Evolutionary conservation across 1,284 basidiomycete genomes (phyloP).

Genomic region (Ceratobasidium sp.): DNA sequence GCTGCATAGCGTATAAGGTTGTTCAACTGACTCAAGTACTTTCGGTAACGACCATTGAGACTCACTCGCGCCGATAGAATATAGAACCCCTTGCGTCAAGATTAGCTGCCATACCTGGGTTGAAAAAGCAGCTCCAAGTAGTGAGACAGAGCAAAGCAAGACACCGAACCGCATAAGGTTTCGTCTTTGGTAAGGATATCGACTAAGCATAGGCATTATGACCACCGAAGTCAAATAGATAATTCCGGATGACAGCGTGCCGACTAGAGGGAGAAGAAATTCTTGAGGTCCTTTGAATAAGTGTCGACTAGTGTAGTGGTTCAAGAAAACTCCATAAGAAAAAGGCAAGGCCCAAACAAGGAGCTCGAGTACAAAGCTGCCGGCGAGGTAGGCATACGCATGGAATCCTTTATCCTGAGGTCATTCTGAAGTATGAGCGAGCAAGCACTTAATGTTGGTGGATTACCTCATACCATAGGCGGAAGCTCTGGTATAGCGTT

Average conservation of each 20-base stretch:
- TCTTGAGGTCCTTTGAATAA: slow-evolving; percentile 44
- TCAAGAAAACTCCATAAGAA: slow-evolving; percentile 51
- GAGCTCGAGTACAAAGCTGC: slow-evolving; percentile 50
- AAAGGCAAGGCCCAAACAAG: slow-evolving; percentile 50
- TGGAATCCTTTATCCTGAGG: slow-evolving; percentile 49
- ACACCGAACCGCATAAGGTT: slow-evolving; percentile 48
- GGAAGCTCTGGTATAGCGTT: slow-evolving; percentile 26
- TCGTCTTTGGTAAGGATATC: slow-evolving; percentile 48
- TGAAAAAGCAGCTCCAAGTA: slow-evolving; percentile 50
- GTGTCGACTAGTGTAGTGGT: slow-evolving; percentile 49
- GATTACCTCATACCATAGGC: slow-evolving; percentile 1
- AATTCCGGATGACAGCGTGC: slow-evolving; percentile 50
- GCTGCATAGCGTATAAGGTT: slow-evolving; percentile 14
- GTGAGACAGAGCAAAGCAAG: slow-evolving; percentile 44
- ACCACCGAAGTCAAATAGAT: slow-evolving; percentile 50
- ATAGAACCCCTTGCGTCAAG: slow-evolving; percentile 49
- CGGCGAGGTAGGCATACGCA: slow-evolving; percentile 50
- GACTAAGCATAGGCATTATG: slow-evolving; percentile 47
- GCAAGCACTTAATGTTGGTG: background rate
- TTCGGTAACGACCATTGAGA: background rate
- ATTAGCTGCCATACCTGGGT: slow-evolving; percentile 49
- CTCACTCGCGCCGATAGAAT: slow-evolving; percentile 50
- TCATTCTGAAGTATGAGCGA: background rate
- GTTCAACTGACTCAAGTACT: too few relatives aligned
- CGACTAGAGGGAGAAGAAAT: slow-evolving; percentile 49